Conservation (phyloP, 2,329 filamentous ascomycete species). For the Stylonectria norvegica region DNA sequence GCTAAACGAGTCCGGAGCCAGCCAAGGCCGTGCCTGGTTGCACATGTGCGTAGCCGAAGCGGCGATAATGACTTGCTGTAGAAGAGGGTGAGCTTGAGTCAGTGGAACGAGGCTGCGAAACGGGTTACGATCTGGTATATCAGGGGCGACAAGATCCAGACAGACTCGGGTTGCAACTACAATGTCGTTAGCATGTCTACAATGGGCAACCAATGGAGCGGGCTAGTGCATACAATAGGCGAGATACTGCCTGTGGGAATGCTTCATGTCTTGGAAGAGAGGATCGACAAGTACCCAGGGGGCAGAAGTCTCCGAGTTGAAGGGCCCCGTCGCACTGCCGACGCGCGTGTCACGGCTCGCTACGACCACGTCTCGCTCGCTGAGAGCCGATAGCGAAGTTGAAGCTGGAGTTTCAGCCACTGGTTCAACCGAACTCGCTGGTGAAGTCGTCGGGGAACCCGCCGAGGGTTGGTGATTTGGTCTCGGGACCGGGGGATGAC, state of each 20-base stretch:
- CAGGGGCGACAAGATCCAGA: slow-evolving; percentile 49
- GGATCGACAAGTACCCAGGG: slow-evolving; percentile 43
- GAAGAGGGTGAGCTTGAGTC: slow-evolving; percentile 38
- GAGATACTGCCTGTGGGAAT: slow-evolving; percentile 41
- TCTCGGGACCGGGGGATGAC: slow-evolving; percentile 3
- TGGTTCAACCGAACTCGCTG: too few species aligned
- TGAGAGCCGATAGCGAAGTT: too few species aligned
- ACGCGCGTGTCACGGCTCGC: slow-evolving; percentile 27
- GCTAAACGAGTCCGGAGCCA: slow-evolving; percentile 26
- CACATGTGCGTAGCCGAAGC: slow-evolving; percentile 48
- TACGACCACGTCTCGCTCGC: slow-evolving; percentile 14
- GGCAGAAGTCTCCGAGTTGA: slow-evolving; percentile 20
- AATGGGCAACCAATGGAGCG: slow-evolving; percentile 5
- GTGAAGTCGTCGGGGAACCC: too few species aligned
- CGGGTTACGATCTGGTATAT: slow-evolving; percentile 43
- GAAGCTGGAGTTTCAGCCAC: too few species aligned
- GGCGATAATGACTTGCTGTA: slow-evolving; percentile 47
- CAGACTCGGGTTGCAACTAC: slow-evolving; percentile 49
- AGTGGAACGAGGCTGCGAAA: slow-evolving; percentile 45
- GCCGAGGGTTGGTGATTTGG: neutral
- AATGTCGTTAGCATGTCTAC: neutral
- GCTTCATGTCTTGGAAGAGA: slow-evolving; percentile 51
- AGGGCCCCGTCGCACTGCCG: slow-evolving; percentile 20
- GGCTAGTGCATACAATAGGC: slow-evolving; percentile 37
- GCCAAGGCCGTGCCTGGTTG: slow-evolving; percentile 36